Evolutionary conservation across 495 filamentous ascomycete genomes (phyloP).

Genomic region (Entonaema liquescens): DNA sequence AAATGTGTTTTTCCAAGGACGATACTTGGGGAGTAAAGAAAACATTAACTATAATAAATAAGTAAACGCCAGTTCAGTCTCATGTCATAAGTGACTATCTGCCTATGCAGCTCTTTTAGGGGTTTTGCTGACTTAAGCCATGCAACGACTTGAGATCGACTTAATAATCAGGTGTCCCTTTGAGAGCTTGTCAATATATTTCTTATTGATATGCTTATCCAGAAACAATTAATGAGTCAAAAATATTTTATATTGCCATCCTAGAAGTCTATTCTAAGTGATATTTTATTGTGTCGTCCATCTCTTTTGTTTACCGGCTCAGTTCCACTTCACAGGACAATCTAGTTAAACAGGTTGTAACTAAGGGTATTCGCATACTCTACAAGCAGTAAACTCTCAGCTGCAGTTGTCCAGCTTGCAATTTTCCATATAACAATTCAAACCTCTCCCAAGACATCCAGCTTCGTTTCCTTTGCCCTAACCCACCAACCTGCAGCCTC

Average conservation of each 20-base stretch:
- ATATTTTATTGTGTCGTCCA: not conserved
- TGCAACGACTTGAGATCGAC: not conserved
- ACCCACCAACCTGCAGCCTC: conserved; percentile 72
- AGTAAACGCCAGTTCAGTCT: no score
- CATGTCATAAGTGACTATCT: not conserved
- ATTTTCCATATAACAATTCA: not conserved
- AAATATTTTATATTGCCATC: not conserved
- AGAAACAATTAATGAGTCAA: not conserved
- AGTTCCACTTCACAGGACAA: not conserved
- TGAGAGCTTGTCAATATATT: not conserved
- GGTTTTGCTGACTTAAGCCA: no score
- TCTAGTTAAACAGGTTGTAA: not conserved
- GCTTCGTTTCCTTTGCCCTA: conserved; percentile 52
- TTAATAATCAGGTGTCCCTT: not conserved
- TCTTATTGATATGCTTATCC: not conserved
- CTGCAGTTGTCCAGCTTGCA: not conserved
- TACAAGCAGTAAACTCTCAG: not conserved
- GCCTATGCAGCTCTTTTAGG: no score
- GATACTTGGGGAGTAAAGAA: not conserved
- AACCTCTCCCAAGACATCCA: conserved; percentile 40
- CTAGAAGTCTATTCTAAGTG: not conserved
- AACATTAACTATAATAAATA: no score
- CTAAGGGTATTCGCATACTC: not conserved
- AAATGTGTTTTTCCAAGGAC: not conserved
- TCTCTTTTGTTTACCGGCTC: not conserved